Conservation (phyloP, 2,329 filamentous ascomycete genomes). For the Cadophora gregata region DNA sequence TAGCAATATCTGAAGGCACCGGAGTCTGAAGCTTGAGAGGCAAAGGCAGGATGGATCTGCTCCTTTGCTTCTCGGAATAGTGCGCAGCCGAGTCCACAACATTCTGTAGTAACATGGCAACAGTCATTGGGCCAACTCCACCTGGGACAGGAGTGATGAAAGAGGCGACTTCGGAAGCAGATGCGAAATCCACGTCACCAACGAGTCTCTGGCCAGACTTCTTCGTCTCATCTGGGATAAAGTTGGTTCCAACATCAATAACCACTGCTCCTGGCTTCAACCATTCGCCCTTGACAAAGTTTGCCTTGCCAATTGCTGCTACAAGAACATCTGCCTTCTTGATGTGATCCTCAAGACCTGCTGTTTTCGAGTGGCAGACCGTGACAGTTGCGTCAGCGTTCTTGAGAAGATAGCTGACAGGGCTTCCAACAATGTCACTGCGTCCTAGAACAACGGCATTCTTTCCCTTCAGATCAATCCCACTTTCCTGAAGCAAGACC, state of each 20-base stretch:
- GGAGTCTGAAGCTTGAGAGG: conserved; percentile 79
- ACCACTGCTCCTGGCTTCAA: conserved; percentile 93
- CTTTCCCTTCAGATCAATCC: conserved; percentile 85
- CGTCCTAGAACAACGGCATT: conserved; percentile 92
- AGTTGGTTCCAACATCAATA: conserved; percentile 98
- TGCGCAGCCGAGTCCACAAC: conserved; percentile 84
- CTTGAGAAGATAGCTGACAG: conserved; percentile 93
- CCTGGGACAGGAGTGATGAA: conserved; percentile 96
- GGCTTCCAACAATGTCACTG: conserved; percentile 97
- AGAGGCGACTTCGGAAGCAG: conserved; percentile 83
- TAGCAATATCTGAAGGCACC: conserved; percentile 94
- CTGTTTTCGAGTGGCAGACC: conserved; percentile 90
- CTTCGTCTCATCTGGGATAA: conserved; percentile 84
- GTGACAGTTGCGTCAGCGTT: conserved; percentile 97
- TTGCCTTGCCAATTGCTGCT: conserved; percentile 86
- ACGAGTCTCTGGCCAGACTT: conserved; percentile 93
- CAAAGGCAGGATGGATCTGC: conserved; percentile 80
- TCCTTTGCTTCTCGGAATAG: conserved; percentile 84
- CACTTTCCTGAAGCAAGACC: conserved; percentile 84
- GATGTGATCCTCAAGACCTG: conserved; percentile 73
- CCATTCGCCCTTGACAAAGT: conserved; percentile 94
- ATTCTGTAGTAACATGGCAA: conserved; percentile 97
- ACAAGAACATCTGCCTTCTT: conserved; percentile 89
- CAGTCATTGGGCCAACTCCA: conserved; percentile 97
- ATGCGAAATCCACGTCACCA: conserved; percentile 92